These are phyloP conservation scores for Boletus smithii DNA, from an alignment of 1,284 basidiomycete species.

Conservation along the genomic window DNA sequence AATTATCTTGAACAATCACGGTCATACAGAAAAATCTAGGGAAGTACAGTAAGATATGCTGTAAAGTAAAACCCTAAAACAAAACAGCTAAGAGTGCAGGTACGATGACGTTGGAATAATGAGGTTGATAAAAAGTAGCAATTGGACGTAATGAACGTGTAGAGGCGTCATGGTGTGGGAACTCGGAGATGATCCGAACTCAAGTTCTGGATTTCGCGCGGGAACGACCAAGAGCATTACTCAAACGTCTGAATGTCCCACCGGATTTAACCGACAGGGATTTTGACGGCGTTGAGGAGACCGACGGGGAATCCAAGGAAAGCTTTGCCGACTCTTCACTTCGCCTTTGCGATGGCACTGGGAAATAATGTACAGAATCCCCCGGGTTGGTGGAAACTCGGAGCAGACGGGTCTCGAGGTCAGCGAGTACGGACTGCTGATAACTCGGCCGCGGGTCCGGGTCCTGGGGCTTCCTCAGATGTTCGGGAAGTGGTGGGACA, in stretches of 20 bases:
- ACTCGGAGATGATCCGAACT: conserved; percentile 5
- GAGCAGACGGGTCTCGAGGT: conserved; percentile 30
- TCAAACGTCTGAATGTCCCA: conserved; percentile 21
- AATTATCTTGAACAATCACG: conserved; percentile 7
- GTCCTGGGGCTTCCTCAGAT: conserved; percentile 18
- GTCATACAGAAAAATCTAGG: conserved; percentile 6
- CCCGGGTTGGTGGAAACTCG: conserved; percentile 24
- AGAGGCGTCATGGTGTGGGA: conserved; percentile 7
- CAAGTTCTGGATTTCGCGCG: conserved; percentile 26
- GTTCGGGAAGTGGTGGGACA: conserved; percentile 30
- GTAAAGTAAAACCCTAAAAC: background rate
- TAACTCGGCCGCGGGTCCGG: conserved; percentile 25
- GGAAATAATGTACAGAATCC: conserved; percentile 35
- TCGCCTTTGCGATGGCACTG: conserved; percentile 33
- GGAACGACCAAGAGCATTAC: conserved; percentile 23
- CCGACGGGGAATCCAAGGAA: conserved; percentile 33
- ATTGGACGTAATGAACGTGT: conserved; percentile 17
- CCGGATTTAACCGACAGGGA: conserved; percentile 22
- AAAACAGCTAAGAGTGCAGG: background rate
- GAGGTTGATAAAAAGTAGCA: conserved; percentile 11
- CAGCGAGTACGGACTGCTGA: conserved; percentile 33
- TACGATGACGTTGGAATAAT: conserved; percentile 20
- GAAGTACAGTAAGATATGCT: conserved; percentile 20
- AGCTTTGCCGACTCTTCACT: conserved; percentile 29
- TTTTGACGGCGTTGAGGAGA: conserved; percentile 24